A percentile compares a stretch with the other conserved stretches of the same genome.
phyloP scores from a whole-genome alignment of 2,329 filamentous ascomycete genomes.

The Trichoderma endophyticum region DNA sequence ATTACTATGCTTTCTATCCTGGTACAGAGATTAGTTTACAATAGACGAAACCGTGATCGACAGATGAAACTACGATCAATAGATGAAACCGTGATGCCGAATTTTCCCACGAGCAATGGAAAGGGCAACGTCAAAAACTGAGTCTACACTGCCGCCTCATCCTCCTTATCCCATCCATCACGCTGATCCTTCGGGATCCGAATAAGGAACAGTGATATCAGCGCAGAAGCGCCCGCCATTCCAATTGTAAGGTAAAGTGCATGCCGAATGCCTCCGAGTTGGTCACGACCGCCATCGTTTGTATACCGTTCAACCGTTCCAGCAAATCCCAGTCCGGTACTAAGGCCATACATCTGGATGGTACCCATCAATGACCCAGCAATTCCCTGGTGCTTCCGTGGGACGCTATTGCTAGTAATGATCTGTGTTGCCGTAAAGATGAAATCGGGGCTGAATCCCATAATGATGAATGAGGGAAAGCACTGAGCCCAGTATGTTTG shows the following conservation, averaged over 20 bases:
- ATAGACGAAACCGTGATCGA: not conserved
- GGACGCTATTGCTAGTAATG: conserved; percentile 51
- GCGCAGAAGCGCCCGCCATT: conserved; percentile 32
- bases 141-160: not conserved
- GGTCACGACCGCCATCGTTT: conserved; percentile 17
- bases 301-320: conserved; percentile 32
- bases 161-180: conserved; percentile 31
- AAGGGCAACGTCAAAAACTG: not conserved
- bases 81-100: not conserved
- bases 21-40: not conserved
- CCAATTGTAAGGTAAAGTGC: conserved; percentile 42
- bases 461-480: conserved; percentile 38
- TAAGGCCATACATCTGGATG: conserved; percentile 33
- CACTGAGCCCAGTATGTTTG: conserved; percentile 40
- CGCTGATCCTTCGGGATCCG: conserved; percentile 40
- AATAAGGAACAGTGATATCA: conserved; percentile 38
- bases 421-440: conserved; percentile 48
- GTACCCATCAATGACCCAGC: conserved; percentile 48
- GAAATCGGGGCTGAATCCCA: conserved; percentile 45
- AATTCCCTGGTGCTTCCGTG: conserved; percentile 47
- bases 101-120: not conserved
- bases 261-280: conserved; percentile 35
- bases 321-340: conserved; percentile 32
- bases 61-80: not conserved
- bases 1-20: not conserved